Evolutionary conservation across 768 basidiomycete genomes (phyloP).

Genomic region (Suillus lakei): DNA sequence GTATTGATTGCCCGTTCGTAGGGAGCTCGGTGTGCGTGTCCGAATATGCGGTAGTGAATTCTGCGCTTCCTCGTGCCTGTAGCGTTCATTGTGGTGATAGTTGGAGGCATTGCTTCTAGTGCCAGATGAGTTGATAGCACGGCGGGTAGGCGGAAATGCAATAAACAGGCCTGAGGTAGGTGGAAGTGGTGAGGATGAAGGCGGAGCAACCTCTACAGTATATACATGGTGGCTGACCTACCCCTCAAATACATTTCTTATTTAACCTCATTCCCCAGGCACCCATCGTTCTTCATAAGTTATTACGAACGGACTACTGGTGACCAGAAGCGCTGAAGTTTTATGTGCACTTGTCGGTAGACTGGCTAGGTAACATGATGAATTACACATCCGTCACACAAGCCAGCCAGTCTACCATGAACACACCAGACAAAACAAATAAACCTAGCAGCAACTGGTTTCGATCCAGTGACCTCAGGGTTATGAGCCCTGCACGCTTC

Average conservation of each 20-base stretch:
- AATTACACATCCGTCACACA: too few relatives aligned
- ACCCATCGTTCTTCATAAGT: neutral
- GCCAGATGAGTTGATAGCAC: neutral
- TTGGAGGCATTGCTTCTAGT: neutral
- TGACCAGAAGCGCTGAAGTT: neutral
- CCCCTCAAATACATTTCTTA: neutral
- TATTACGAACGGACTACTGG: too few relatives aligned
- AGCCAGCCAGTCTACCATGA: too few relatives aligned
- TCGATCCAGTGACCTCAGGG: slow-evolving; percentile 70
- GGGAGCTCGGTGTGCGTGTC: neutral
- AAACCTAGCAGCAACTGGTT: slow-evolving; percentile 60
- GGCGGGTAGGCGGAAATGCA: neutral
- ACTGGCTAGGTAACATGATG: too few relatives aligned
- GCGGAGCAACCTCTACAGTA: neutral
- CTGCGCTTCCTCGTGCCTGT: neutral
- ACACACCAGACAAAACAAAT: neutral
- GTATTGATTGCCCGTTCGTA: neutral
- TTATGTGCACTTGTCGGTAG: neutral
- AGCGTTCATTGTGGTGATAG: neutral
- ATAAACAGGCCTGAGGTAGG: neutral
- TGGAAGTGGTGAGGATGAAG: neutral
- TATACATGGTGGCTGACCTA: slow-evolving; percentile 1
- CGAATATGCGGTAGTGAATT: slow-evolving; percentile 3
- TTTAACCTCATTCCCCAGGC: neutral
- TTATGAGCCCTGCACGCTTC: slow-evolving; percentile 65